Percentiles rank a stretch among this genome's conserved stretches.
phyloP scores from a whole-genome alignment of 805 yeast species.

The Schwanniomyces vanrijiae region DNA sequence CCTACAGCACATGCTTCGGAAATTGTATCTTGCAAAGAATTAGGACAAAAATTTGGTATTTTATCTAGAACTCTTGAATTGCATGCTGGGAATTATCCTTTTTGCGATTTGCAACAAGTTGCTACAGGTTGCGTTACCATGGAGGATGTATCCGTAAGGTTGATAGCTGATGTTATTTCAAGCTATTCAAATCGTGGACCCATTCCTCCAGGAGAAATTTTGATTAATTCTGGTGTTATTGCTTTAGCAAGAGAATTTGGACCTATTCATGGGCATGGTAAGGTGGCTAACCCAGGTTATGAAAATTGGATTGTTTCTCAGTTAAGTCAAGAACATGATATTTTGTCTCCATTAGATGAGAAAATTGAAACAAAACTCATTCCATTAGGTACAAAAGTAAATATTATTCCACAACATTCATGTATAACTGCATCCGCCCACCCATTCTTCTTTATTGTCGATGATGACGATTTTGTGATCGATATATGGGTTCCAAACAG shows the following conservation, averaged over 20 bases:
- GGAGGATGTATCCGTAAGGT: constrained; percentile 63
- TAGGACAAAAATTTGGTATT: constrained; percentile 16
- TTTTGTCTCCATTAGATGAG: constrained; percentile 47
- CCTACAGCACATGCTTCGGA: constrained; percentile 71
- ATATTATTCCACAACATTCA: constrained; percentile 66
- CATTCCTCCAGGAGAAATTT: constrained; percentile 54
- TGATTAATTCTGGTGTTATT: constrained; percentile 72
- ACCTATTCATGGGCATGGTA: constrained; percentile 60
- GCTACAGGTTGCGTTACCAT: constrained; percentile 62
- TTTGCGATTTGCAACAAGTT: constrained; percentile 76
- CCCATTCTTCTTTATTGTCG: constrained; percentile 56
- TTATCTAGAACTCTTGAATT: constrained; percentile 53
- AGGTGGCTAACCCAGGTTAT: constrained; percentile 39
- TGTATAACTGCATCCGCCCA: constrained; percentile 70
- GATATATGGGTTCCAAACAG: constrained; percentile 64
- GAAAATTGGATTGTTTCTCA: constrained; percentile 66
- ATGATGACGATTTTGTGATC: constrained; percentile 43
- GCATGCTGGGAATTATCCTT: constrained; percentile 80
- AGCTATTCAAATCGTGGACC: constrained; percentile 56
- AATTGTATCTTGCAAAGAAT: constrained; percentile 18
- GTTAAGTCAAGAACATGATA: constrained; percentile 80
- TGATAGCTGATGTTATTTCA: constrained; percentile 57
- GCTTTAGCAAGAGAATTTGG: constrained; percentile 67
- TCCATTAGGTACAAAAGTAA: constrained; percentile 55
- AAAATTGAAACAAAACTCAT: constrained; percentile 34